Evolutionary conservation across 257 asterid genomes (phyloP).

Genomic region (Solanum piurae): DNA sequence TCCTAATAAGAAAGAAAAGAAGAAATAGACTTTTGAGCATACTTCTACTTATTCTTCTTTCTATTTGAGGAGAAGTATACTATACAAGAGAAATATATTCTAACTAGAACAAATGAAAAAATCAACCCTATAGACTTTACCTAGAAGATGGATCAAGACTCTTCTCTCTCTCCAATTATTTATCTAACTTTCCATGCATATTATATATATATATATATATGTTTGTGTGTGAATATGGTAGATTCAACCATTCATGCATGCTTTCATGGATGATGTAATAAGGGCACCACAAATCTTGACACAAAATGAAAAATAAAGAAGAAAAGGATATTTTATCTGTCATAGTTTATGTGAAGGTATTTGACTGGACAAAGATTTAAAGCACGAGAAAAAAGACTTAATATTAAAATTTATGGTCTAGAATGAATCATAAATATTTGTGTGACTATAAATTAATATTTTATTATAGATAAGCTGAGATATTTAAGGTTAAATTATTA

Average conservation of each 20-base stretch:
- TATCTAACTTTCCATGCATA: not conserved
- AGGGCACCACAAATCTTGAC: not conserved
- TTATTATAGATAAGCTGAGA: not conserved
- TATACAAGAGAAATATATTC: not conserved
- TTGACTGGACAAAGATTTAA: not conserved
- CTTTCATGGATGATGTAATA: not conserved
- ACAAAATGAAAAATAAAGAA: not conserved
- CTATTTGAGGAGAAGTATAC: not conserved
- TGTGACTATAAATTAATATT: not conserved
- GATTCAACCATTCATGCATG: not conserved
- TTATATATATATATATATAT: not conserved
- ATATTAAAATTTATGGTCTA: not conserved
- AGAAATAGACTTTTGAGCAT: not conserved
- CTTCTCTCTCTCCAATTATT: conserved; percentile 17
- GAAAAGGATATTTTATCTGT: not conserved
- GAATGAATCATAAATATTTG: not conserved
- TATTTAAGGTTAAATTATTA: not conserved
- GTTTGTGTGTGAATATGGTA: not conserved
- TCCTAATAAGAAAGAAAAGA: not conserved
- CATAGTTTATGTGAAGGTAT: not conserved
- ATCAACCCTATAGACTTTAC: conserved; percentile 41
- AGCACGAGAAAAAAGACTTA: not conserved
- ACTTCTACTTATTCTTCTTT: not conserved
- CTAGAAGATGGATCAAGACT: conserved; percentile 28
- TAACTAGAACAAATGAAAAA: conserved; percentile 13